These are phyloP conservation scores for Emydomyces testavorans DNA, from an alignment of 2,329 filamentous ascomycete species.

Conservation along the genomic window DNA sequence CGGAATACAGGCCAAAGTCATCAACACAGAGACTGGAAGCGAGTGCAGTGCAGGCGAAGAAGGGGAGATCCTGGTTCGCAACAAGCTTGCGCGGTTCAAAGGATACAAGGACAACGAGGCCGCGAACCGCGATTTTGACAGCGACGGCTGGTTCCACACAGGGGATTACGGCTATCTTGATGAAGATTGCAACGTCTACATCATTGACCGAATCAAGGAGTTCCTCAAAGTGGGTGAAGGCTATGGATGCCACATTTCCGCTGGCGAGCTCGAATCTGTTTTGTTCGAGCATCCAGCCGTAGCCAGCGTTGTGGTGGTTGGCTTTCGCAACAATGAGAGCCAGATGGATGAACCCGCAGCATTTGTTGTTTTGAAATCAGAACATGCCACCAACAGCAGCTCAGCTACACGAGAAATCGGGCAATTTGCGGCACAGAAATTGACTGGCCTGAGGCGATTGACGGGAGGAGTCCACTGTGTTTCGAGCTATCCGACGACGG, in stretches of 20 bases:
- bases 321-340: constrained; percentile 48
- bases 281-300: constrained; percentile 40
- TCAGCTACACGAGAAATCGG: constrained; percentile 6
- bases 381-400: constrained; percentile 5
- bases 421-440: constrained; percentile 9
- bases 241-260: constrained; percentile 51
- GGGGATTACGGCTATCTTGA: constrained; percentile 76
- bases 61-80: constrained; percentile 21
- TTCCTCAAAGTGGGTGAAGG: constrained; percentile 52
- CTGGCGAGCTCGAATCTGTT: constrained; percentile 52
- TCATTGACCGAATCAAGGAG: constrained; percentile 69
- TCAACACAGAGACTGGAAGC: constrained; percentile 16
- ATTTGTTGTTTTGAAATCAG: constrained; percentile 17
- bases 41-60: constrained; percentile 15
- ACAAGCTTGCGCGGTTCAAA: constrained; percentile 34
- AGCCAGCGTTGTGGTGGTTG: constrained; percentile 53
- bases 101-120: constrained; percentile 50
- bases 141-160: constrained; percentile 76
- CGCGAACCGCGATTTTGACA: constrained; percentile 45
- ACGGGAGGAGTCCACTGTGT: constrained; percentile 15
- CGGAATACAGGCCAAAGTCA: constrained; percentile 13
- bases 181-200: constrained; percentile 67
- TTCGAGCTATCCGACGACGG: constrained; percentile 13
- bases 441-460: constrained; percentile 14
- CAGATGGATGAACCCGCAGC: constrained; percentile 39